phyloP scores from a whole-genome alignment of 441 rosid genomes.

The Kokia cookei region DNA sequence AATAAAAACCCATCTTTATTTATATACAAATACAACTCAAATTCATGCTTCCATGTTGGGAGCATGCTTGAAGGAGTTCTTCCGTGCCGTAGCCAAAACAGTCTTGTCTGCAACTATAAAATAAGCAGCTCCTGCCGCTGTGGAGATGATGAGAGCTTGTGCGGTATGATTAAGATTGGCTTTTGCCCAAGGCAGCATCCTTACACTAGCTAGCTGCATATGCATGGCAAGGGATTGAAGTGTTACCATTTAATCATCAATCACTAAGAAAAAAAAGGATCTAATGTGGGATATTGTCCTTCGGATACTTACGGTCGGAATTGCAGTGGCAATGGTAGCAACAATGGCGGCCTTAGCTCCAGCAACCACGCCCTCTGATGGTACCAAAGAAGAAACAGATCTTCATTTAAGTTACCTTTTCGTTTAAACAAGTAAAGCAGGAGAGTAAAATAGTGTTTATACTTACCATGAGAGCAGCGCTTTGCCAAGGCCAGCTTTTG shows the following conservation, averaged over 20 bases:
- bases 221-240: neutral
- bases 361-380: slow-evolving; percentile 62
- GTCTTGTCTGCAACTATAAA: slow-evolving; percentile 85
- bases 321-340: slow-evolving; percentile 59
- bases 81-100: slow-evolving; percentile 60
- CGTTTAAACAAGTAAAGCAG: neutral
- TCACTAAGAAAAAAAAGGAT: neutral
- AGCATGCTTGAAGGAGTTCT: slow-evolving; percentile 49
- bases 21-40: neutral
- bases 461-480: slow-evolving; percentile 49
- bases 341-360: slow-evolving; percentile 71
- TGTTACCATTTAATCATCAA: neutral
- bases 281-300: neutral
- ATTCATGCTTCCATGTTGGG: slow-evolving; percentile 14
- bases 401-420: neutral
- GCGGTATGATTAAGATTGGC: slow-evolving; percentile 67
- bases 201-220: slow-evolving; percentile 61
- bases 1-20: neutral
- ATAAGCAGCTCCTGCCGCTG: slow-evolving; percentile 81
- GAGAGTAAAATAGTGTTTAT: neutral
- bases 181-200: slow-evolving; percentile 76
- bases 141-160: slow-evolving; percentile 71
- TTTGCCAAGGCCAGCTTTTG: slow-evolving; percentile 60
- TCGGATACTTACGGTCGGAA: slow-evolving; percentile 47
- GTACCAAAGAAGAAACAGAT: neutral